Conservation (phyloP, 345 rosid genomes). For the Euphorbia tirucalli region DNA sequence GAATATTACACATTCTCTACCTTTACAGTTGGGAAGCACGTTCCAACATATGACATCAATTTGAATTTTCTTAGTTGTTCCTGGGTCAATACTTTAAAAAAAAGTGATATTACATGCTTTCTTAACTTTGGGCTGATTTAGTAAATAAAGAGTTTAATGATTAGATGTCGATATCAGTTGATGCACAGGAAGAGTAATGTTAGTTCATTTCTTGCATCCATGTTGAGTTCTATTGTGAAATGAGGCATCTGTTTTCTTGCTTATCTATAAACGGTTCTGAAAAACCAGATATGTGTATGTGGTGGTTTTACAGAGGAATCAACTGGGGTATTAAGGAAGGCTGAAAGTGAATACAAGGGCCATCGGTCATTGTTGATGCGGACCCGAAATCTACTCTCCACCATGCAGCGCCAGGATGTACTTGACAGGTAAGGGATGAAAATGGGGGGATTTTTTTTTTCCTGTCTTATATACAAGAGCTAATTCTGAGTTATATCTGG, state of each 20-base stretch:
- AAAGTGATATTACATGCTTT: background rate
- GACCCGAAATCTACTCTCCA: constrained; percentile 80
- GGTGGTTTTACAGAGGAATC: constrained; percentile 64
- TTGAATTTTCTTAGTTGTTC: background rate
- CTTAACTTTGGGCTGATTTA: background rate
- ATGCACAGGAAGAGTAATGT: background rate
- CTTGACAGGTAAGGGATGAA: constrained; percentile 62
- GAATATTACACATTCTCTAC: background rate
- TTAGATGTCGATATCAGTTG: background rate
- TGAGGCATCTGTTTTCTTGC: background rate
- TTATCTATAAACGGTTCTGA: constrained; percentile 8
- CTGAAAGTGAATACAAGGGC: constrained; percentile 95
- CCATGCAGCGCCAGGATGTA: constrained; percentile 90
- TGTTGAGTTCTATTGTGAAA: background rate
- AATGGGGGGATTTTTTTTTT: background rate
- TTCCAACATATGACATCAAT: background rate
- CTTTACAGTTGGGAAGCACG: background rate
- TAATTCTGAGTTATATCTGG: constrained; percentile 22
- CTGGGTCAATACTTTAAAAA: too few species aligned
- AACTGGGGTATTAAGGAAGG: constrained; percentile 67
- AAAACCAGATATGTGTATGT: constrained; percentile 1
- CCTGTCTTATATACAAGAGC: background rate
- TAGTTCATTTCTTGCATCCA: background rate
- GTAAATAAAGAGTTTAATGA: constrained; percentile 3
- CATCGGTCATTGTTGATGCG: constrained; percentile 78